phyloP scores from a whole-genome alignment of 805 yeast species.

The Kurtzmaniella cleridarum region DNA sequence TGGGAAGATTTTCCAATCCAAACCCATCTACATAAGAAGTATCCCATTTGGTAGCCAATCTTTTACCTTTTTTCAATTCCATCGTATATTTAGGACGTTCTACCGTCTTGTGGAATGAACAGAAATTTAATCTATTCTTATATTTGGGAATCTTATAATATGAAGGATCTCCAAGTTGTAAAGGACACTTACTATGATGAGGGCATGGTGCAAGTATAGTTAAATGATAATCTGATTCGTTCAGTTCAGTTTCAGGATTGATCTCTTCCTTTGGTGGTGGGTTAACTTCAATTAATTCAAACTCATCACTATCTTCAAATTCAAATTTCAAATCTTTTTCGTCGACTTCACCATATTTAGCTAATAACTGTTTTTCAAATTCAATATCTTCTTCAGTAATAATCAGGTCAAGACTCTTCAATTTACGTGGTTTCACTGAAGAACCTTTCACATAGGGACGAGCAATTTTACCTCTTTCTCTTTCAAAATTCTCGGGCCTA shows the following conservation, averaged over 20 bases:
- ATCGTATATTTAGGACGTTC: conserved; percentile 73
- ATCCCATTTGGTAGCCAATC: conserved; percentile 70
- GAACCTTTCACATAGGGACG: conserved; percentile 60
- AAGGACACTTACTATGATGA: conserved; percentile 82
- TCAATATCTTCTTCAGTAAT: conserved; percentile 30
- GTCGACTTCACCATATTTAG: conserved; percentile 37
- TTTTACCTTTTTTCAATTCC: conserved; percentile 80
- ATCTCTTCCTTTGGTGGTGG: conserved; percentile 5
- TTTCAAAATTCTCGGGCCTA: conserved; percentile 68
- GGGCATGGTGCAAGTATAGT: conserved; percentile 84
- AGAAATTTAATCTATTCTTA: conserved; percentile 59
- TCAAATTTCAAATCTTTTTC: conserved; percentile 45
- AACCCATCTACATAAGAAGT: conserved; percentile 47
- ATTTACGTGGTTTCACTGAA: conserved; percentile 32
- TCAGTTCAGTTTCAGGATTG: neutral
- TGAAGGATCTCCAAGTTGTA: conserved; percentile 72
- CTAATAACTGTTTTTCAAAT: conserved; percentile 26
- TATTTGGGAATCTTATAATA: conserved; percentile 55
- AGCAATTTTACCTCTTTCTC: conserved; percentile 59
- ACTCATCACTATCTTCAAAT: conserved; percentile 32
- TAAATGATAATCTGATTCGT: conserved; percentile 41
- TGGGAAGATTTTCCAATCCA: conserved; percentile 40
- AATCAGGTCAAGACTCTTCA: conserved; percentile 30
- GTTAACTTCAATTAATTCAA: conserved; percentile 20
- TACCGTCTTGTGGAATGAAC: conserved; percentile 67